Evolutionary conservation across 306 rosid species (phyloP), one percentile per base, ranked within the genome.

Genomic region (Spatholobus suberectus): DNA sequence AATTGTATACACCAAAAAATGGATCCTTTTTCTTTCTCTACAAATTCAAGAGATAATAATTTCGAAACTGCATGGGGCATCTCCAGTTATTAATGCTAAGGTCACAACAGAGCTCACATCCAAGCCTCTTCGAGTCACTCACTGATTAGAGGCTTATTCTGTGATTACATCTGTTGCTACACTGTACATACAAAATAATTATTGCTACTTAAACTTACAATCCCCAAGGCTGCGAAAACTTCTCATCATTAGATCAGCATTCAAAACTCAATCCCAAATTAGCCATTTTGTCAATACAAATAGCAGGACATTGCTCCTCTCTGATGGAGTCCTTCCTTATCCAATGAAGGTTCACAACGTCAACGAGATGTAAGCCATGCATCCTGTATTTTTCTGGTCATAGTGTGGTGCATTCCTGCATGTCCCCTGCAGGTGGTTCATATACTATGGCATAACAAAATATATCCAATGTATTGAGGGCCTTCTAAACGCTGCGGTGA

Each of bases 401-500:
- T 1, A 73, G 69, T 24, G 37, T 67, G 58, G 62, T 62, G 15
- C 35, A 87, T 78, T 52, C 72, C 89, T 71, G 18, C 67, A 24
- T 46, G 62, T 59, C 75, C 82, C 46, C 51, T 24, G 78, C 21
- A 46, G 21, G 26, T 44, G 38, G 20, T 41, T 40, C 18, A 65
- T 32, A 29, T 62, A 62, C 38, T 14, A 41, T 29, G 69, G 41
- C 13, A 10, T 63, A 14, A 32, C 13, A 63, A 63, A 63, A 63
- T 8, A 63, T 32, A 63, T 63, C 43, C 70, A 32, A 63, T 58
- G 61, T 29, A 78, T 49, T 8, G 68, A 81, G 81, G 79, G 84
- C 90, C 84, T 76, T 84, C 71, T 73, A 86, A 86, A 86, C 86
- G 63, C 65, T 61, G 80, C 75, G 85, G 85, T 47, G 75, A 78